phyloP scores from a whole-genome alignment of 1,284 basidiomycete species.

The Cryptococcus sp. region DNA sequence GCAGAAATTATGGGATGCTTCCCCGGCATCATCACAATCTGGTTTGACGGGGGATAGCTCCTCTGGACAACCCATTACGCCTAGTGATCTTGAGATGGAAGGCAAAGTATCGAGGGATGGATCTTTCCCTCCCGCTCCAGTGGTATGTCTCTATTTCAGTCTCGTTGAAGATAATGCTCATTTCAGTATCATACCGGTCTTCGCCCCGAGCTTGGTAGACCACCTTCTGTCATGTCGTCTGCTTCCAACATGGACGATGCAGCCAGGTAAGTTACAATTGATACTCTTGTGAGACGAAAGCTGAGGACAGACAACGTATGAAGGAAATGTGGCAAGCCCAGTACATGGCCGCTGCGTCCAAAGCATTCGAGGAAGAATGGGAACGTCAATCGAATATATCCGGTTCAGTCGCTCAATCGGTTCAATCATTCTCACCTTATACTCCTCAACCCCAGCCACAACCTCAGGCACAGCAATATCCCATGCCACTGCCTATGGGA shows the following conservation, averaged over 20 bases:
- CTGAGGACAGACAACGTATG: conserved; percentile 21
- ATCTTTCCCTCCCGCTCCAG: not conserved
- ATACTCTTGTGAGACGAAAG: too few relatives aligned
- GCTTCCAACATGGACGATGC: too few relatives aligned
- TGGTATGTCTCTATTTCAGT: too few relatives aligned
- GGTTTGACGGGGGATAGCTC: conserved; percentile 11
- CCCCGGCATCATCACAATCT: conserved; percentile 3
- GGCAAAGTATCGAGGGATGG: not conserved
- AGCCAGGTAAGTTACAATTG: too few relatives aligned
- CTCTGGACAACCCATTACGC: conserved; percentile 10
- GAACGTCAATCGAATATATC: conserved; percentile 35
- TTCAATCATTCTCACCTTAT: not conserved
- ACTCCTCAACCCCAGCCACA: not conserved
- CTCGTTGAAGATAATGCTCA: too few relatives aligned
- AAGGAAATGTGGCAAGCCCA: conserved; percentile 42
- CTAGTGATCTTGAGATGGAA: not conserved
- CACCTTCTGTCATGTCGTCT: too few relatives aligned
- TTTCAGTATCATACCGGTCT: too few relatives aligned
- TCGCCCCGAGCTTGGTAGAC: too few relatives aligned
- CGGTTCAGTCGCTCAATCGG: conserved; percentile 3
- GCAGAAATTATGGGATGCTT: not conserved
- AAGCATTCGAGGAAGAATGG: conserved; percentile 44
- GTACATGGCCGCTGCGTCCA: conserved; percentile 39
- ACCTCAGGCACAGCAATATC: not conserved
- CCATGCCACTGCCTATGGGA: not conserved